phyloP scores from a whole-genome alignment of 1,284 basidiomycete species.

The Boletellus deceptivus region DNA sequence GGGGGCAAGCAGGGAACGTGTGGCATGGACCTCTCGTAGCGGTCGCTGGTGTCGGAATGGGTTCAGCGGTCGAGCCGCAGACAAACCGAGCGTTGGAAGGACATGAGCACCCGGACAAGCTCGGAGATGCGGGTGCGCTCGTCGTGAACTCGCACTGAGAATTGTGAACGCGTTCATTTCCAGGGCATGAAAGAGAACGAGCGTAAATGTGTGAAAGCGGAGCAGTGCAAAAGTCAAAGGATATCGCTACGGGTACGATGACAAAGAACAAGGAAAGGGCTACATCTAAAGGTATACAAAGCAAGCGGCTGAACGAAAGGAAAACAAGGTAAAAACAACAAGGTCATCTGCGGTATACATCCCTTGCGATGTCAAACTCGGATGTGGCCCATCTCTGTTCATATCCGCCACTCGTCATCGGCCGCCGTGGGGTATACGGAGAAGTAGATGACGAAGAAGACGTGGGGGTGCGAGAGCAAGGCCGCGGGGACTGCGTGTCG shows the following conservation, averaged over 20 bases:
- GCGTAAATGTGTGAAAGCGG: too few relatives aligned
- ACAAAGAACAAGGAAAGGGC: too few relatives aligned
- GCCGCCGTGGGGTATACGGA: background rate
- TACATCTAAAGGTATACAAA: background rate
- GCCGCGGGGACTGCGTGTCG: slow-evolving; percentile 2
- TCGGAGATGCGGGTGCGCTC: background rate
- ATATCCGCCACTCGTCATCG: slow-evolving; percentile 5
- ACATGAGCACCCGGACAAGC: background rate
- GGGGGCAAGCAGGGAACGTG: slow-evolving; percentile 5
- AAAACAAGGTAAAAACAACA: background rate
- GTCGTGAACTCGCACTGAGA: slow-evolving; percentile 10
- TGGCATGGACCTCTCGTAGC: slow-evolving; percentile 20
- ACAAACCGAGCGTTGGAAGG: background rate
- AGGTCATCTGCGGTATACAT: slow-evolving; percentile 20
- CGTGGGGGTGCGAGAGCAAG: background rate
- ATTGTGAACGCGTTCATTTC: slow-evolving; percentile 6
- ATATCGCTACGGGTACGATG: too few relatives aligned
- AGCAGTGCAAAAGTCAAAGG: too few relatives aligned
- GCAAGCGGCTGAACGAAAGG: background rate
- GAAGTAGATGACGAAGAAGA: slow-evolving; percentile 1
- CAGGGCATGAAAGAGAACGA: background rate
- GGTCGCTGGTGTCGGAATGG: background rate
- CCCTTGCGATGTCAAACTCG: slow-evolving; percentile 22
- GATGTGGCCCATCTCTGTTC: slow-evolving; percentile 29
- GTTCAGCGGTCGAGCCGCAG: background rate